Conservation (phyloP, 2,329 filamentous ascomycete species). For the Thelonectria blattea region DNA sequence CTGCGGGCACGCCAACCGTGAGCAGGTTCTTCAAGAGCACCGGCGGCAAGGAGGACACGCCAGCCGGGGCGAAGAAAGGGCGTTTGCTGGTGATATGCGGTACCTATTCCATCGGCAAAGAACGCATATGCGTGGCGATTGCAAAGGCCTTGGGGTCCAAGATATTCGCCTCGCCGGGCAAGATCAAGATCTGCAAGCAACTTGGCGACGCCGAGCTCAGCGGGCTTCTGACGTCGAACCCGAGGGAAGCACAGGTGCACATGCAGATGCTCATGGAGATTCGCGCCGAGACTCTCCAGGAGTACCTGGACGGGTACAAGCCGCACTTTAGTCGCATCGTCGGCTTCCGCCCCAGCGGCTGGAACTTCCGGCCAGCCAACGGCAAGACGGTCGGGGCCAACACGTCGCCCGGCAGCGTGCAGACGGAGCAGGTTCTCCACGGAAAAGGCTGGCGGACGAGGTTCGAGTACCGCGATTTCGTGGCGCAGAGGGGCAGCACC, state of each 20-base stretch:
- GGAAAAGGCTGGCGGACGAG: constrained; percentile 74
- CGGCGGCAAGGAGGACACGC: constrained; percentile 39
- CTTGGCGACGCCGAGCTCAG: constrained; percentile 85
- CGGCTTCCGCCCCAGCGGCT: constrained; percentile 90
- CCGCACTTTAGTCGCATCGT: constrained; percentile 86
- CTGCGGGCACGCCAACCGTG: constrained; percentile 51
- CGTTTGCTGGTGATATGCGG: constrained; percentile 90
- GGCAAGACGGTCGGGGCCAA: constrained; percentile 61
- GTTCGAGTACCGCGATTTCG: constrained; percentile 75
- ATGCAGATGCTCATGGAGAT: constrained; percentile 98
- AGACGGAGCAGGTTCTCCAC: constrained; percentile 60
- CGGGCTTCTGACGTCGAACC: constrained; percentile 77
- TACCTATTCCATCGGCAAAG: constrained; percentile 98
- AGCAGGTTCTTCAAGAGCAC: constrained; percentile 59
- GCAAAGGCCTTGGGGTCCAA: constrained; percentile 84
- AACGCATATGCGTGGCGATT: constrained; percentile 92
- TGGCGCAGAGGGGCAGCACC: constrained; percentile 83
- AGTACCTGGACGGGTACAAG: constrained; percentile 82
- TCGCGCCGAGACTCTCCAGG: constrained; percentile 85
- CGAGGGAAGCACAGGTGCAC: constrained; percentile 88
- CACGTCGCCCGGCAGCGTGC: constrained; percentile 55
- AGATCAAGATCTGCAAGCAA: constrained; percentile 83
- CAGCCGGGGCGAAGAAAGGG: constrained; percentile 37
- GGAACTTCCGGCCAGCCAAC: constrained; percentile 81
- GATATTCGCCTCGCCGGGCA: constrained; percentile 84